Evolutionary conservation across 257 asterid species (phyloP).

Genomic region (Lycium ferocissimum): DNA sequence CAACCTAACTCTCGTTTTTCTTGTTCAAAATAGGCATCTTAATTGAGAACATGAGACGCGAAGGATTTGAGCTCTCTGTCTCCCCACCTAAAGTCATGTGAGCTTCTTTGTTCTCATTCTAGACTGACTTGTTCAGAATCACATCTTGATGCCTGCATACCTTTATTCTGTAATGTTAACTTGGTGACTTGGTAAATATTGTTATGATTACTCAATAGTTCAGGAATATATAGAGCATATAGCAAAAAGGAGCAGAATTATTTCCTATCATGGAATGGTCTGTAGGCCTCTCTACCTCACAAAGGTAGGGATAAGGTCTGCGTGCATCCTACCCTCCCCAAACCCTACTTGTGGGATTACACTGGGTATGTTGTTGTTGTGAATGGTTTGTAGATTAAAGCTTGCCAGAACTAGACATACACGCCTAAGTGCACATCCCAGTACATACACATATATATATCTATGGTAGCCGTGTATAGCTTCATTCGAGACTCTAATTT

Average conservation of each 20-base stretch:
- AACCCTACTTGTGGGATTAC: no score
- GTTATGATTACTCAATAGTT: background rate
- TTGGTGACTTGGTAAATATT: conserved; percentile 12
- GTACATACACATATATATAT: conserved; percentile 9
- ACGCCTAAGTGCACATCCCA: background rate
- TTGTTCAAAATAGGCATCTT: conserved; percentile 67
- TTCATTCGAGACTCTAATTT: background rate
- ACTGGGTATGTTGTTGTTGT: no score
- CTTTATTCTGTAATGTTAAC: background rate
- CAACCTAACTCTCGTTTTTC: conserved; percentile 18
- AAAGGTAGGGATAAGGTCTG: no score
- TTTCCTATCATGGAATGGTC: background rate
- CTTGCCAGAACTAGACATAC: background rate
- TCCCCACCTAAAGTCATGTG: conserved; percentile 99
- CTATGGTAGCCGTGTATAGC: background rate
- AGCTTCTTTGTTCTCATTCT: conserved; percentile 46
- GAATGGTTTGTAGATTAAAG: background rate
- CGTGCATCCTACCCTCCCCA: no score
- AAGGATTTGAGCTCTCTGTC: conserved; percentile 94
- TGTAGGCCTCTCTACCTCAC: background rate
- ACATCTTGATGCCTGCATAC: background rate
- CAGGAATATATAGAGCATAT: background rate
- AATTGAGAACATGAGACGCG: conserved; percentile 99
- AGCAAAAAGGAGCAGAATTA: background rate
- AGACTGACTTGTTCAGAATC: background rate